Evolutionary conservation across 1,139 yeast species (phyloP).

Genomic region (Yamadazyma taylorii): DNA sequence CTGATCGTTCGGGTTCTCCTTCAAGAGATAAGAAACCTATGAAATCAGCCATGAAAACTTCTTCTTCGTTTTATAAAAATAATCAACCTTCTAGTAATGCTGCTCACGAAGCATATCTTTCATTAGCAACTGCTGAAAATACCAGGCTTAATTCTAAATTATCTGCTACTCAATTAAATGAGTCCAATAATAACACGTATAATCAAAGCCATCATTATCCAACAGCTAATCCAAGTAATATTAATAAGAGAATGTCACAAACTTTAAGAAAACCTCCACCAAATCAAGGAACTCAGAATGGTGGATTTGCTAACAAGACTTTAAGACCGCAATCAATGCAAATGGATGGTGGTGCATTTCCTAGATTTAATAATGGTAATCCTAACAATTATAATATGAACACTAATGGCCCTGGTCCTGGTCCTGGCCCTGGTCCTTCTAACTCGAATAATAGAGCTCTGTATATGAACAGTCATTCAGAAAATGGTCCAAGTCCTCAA

Average conservation of each 20-base stretch:
- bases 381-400: not conserved
- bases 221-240: constrained; percentile 8
- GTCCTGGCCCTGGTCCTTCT: not conserved
- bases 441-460: not conserved
- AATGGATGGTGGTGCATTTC: constrained; percentile 3
- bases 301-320: constrained; percentile 22
- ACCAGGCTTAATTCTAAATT: constrained; percentile 68
- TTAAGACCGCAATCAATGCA: constrained; percentile 36
- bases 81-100: constrained; percentile 23
- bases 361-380: not conserved
- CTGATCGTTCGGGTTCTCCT: constrained; percentile 24
- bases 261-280: constrained; percentile 31
- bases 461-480: not conserved
- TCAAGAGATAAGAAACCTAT: constrained; percentile 36
- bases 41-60: constrained; percentile 66
- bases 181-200: constrained; percentile 12
- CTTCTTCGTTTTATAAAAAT: constrained; percentile 26
- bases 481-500: not conserved
- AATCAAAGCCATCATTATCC: constrained; percentile 17
- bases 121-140: constrained; percentile 74
- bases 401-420: not conserved
- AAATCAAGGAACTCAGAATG: constrained; percentile 7
- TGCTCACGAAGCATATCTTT: constrained; percentile 62
- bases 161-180: constrained; percentile 39
- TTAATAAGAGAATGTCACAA: constrained; percentile 30